phyloP scores from a whole-genome alignment of 2,329 filamentous ascomycete species.

The Bipolaris oryzae region DNA sequence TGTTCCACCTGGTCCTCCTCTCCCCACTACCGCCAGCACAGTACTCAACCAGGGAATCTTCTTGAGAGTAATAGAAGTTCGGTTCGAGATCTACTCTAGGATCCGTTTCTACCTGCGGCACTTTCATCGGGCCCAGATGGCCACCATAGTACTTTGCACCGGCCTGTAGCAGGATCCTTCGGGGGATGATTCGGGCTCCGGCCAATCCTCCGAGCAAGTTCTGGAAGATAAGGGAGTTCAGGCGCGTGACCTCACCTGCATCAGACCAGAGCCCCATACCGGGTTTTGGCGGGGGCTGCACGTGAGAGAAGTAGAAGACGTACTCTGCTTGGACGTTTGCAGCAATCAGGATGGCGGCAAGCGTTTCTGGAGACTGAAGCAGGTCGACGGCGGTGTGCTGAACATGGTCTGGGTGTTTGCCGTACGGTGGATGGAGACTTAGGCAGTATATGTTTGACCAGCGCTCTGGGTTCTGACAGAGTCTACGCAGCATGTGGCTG shows the following conservation, averaged over 20 bases:
- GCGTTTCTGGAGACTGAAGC: conserved; percentile 45
- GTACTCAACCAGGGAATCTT: conserved; percentile 56
- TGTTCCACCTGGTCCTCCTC: conserved; percentile 50
- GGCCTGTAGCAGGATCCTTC: conserved; percentile 58
- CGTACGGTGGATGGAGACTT: conserved; percentile 54
- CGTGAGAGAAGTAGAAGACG: conserved; percentile 62
- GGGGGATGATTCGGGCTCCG: conserved; percentile 52
- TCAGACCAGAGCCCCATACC: conserved; percentile 56
- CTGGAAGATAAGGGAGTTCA: conserved; percentile 51
- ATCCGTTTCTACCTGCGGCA: conserved; percentile 56
- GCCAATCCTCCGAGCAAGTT: conserved; percentile 58
- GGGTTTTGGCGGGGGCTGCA: conserved; percentile 57
- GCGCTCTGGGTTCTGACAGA: conserved; percentile 54
- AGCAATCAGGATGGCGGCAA: conserved; percentile 44
- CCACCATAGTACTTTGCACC: conserved; percentile 61
- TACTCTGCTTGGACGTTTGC: conserved; percentile 50
- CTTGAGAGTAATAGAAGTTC: conserved; percentile 64
- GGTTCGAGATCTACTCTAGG: conserved; percentile 52
- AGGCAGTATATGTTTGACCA: conserved; percentile 61
- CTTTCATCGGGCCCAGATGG: conserved; percentile 54
- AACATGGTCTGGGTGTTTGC: conserved; percentile 47
- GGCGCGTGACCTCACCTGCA: conserved; percentile 56
- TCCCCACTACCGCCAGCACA: conserved; percentile 41
- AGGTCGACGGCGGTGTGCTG: conserved; percentile 54
- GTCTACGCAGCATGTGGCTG: conserved; percentile 57